Base-by-base conservation (phyloP, 164 flowering plant species). In the Akebia trifoliata region DNA sequence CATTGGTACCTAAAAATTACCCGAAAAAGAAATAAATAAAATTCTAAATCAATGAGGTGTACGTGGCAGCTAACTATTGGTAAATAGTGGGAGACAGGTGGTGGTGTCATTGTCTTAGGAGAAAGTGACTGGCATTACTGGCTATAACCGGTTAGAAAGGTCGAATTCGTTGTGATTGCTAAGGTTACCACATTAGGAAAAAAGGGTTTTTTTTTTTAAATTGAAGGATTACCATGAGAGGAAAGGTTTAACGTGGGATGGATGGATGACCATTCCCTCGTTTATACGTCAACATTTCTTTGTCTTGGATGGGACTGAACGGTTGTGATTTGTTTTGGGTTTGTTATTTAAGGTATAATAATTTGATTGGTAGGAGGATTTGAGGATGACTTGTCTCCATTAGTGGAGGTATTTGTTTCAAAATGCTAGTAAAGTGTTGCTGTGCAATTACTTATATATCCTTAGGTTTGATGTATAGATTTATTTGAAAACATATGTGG, bases 171-270 rank as follows among this genome's bases (percentile, higher is more conserved):
- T 32, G 60, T 6, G 48, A 1, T n/a, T n/a, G n/a, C n/a, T n/a
- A n/a, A 46, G 34, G 47, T 62, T 65, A n/a, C 72, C 55, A 38
- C 3, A 61, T 48, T 65, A 24, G 62, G 68, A 62, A 72, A 54
- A 34, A 2, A 30, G 46, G 38, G 24, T 2, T 37, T 36, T 54
- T 18, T 8, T 57, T 59, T 65, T 61, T 55, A 59, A 70, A 65
- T 55, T 17, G 54, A 53, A 52, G 46, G 60, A 48, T 69, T 62
- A 42, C 76, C 70, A 12, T 69, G 69, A 69, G 8, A 1, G 63
- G 76, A 69, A 69, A 66, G 56, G 52, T 45, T 57, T 22, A 20
- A 20, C 46, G 39, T 43, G 36, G 4, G 62, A 49, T 15, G 44
- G 6, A n/a, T 20, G 10, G 15, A 49, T 21, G 35, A n/a, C n/a